A percentile compares a stretch with the other conserved stretches of the same genome.
Evolutionary conservation across 106 monocot species (phyloP).

Genomic region (Amphibolis antarctica): DNA sequence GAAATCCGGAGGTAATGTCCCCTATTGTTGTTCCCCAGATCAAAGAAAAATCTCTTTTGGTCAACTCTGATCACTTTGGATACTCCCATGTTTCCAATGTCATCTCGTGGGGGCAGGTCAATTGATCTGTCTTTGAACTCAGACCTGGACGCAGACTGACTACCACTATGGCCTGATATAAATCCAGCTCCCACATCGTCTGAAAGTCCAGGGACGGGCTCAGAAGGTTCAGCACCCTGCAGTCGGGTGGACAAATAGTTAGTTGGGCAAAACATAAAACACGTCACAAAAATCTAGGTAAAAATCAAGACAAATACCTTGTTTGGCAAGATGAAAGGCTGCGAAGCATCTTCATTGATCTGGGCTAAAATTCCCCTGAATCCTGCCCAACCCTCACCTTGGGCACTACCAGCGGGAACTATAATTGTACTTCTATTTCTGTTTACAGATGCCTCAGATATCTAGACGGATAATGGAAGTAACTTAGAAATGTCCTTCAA

Average conservation of each 20-base stretch:
- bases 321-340: conserved; percentile 36
- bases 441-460: conserved; percentile 73
- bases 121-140: conserved; percentile 56
- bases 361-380: conserved; percentile 74
- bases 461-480: conserved; percentile 9
- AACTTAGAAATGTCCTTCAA: too few species aligned
- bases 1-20: conserved; percentile 91
- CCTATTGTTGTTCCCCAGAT: conserved; percentile 81
- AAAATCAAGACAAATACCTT: conserved; percentile 28
- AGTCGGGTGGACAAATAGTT: conserved; percentile 4
- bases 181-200: conserved; percentile 98
- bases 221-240: conserved; percentile 48
- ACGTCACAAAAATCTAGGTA: background rate
- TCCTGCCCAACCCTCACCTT: conserved; percentile 66
- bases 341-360: conserved; percentile 68
- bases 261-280: background rate
- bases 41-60: conserved; percentile 95
- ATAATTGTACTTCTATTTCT: conserved; percentile 77
- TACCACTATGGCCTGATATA: conserved; percentile 48
- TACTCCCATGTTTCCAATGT: conserved; percentile 47
- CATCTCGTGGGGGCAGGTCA: conserved; percentile 49
- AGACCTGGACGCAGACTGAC: conserved; percentile 39
- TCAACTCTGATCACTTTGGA: conserved; percentile 82
- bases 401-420: conserved; percentile 70
- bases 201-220: conserved; percentile 68